Conservation (phyloP, 805 yeast species). For the Sugiyamaella lignohabitans region DNA sequence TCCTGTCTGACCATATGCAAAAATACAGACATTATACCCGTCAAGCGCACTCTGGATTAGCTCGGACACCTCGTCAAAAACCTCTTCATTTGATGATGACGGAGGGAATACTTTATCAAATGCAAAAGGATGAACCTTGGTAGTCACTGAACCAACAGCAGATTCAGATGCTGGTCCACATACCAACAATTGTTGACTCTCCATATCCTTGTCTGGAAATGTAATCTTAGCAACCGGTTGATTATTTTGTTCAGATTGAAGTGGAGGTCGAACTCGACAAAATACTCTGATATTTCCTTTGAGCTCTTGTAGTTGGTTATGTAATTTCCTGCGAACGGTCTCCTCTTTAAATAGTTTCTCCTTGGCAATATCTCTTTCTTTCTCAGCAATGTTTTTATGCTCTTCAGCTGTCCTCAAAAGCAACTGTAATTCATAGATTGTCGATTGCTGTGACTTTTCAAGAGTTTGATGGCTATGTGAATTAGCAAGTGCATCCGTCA, state of each 20-base stretch:
- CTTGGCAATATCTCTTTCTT: slow-evolving; percentile 30
- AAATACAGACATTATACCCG: slow-evolving; percentile 87
- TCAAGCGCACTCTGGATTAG: slow-evolving; percentile 78
- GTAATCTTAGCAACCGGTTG: slow-evolving; percentile 30
- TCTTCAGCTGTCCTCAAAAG: slow-evolving; percentile 9
- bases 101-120: slow-evolving; percentile 76
- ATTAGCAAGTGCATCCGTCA: slow-evolving; percentile 17
- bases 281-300: slow-evolving; percentile 91
- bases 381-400: slow-evolving; percentile 27
- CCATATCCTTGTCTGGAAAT: slow-evolving; percentile 28
- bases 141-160: slow-evolving; percentile 17
- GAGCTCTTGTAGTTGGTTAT: slow-evolving; percentile 71
- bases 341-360: slow-evolving; percentile 45
- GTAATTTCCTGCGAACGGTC: slow-evolving; percentile 52
- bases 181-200: slow-evolving; percentile 23
- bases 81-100: slow-evolving; percentile 46
- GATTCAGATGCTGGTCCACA: slow-evolving; percentile 21
- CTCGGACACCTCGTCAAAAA: slow-evolving; percentile 82
- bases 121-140: slow-evolving; percentile 40
- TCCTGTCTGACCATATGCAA: slow-evolving; percentile 96
- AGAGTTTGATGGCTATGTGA: slow-evolving; percentile 18
- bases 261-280: slow-evolving; percentile 72
- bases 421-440: slow-evolving; percentile 19
- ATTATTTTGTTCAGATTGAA: slow-evolving; percentile 18
- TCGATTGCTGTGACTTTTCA: slow-evolving; percentile 14